Evolutionary conservation across 2,329 filamentous ascomycete genomes (phyloP), one percentile per base, ranked within the genome.

Genomic region (Fusarium sp.): DNA sequence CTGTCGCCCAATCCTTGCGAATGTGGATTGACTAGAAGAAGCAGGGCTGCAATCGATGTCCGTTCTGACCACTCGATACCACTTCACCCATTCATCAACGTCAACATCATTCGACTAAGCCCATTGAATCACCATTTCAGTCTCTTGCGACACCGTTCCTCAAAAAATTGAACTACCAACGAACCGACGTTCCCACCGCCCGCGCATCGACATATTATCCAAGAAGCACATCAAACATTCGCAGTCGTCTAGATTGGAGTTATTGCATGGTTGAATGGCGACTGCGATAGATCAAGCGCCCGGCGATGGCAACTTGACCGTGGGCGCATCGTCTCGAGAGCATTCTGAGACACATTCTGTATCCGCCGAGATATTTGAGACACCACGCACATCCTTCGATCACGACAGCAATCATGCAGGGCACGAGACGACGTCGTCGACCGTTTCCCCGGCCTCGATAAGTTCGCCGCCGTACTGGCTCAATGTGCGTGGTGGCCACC

Each of bases 381-480:
- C 70, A 58, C 69, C 70, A 22, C 66, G 68, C 34, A 67, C 69
- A 40, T 70, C 68, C 22, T 65, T 72, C 53, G 64, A 72, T 38
- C 49, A 65, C 36, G 57, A 53, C 25, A 46, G 35, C 45, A 67
- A 63, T 34, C 39, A 53, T 36, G 56, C 10, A 42, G 29, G 36
- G 35, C 59, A 67, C 47, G 62, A 70, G 26, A 47, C 67, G 26
- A 41, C 62, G 31, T 69, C 72, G 5, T 70, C 69, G 7, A 66
- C 62, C 10, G 52, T 71, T 28, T 73, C 74, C 4, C 63, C 68
- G 11, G 65, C 54, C 53, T 72, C 77, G 9, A 61, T 76, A 24
- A 76, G 70, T 3, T 75, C 77, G 15, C 80, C 80, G 19, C 80
- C 80, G 6, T 83, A 82, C 69, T 83, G 80, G 80, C 65, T 70